These are phyloP conservation scores for Amanita subjunquillea DNA, from an alignment of 768 basidiomycete genomes.

Conservation along the genomic window DNA sequence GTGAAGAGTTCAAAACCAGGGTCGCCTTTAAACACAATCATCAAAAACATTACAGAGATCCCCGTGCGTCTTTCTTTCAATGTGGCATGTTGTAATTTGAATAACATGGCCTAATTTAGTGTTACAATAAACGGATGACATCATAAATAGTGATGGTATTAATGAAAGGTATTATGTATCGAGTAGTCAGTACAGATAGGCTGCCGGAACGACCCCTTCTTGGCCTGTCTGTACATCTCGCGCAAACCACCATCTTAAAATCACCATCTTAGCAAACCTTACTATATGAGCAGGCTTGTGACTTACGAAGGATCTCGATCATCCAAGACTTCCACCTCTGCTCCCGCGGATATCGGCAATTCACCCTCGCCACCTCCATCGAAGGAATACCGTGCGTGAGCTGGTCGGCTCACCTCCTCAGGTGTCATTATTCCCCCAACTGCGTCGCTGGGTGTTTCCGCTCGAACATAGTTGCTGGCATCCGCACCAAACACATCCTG, in stretches of 20 bases:
- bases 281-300: not conserved
- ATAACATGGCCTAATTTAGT: conserved; percentile 14
- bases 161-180: not conserved
- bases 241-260: conserved; percentile 85
- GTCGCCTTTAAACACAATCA: conserved; percentile 71
- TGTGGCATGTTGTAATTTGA: not conserved
- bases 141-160: not conserved
- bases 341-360: conserved; percentile 54
- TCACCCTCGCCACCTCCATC: conserved; percentile 75
- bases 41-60: conserved; percentile 86
- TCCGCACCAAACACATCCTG: conserved; percentile 64
- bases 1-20: conserved; percentile 78
- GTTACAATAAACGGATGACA: conserved; percentile 14
- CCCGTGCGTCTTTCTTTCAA: conserved; percentile 31
- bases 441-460: conserved; percentile 74
- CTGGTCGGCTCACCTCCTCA: conserved; percentile 64
- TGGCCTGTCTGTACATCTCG: conserved; percentile 68
- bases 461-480: conserved; percentile 66
- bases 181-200: conserved; percentile 70
- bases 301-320: conserved; percentile 74
- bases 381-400: conserved; percentile 77
- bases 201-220: conserved; percentile 87
- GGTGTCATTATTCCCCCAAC: conserved; percentile 43
- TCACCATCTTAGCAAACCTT: not conserved
- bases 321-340: conserved; percentile 68